Conservation (phyloP, 441 rosid species). For the Geranium incanum region DNA sequence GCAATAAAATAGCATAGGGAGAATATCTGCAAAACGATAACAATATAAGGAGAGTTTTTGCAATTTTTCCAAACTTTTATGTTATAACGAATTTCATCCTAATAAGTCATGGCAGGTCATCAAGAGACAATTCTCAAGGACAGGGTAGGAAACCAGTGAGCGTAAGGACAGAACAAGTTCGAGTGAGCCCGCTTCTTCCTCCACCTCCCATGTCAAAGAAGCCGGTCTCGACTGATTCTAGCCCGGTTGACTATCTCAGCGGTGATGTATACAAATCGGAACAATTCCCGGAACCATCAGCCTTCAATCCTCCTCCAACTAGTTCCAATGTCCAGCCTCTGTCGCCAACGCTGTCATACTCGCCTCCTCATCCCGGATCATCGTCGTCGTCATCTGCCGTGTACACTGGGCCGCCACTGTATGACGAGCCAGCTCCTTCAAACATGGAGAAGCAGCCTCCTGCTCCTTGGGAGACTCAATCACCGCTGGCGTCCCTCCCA, state of each 20-base stretch:
- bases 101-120: conserved; percentile 43
- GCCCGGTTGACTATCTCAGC: conserved; percentile 68
- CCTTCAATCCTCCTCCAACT: conserved; percentile 28
- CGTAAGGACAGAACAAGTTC: conserved; percentile 31
- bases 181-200: conserved; percentile 51
- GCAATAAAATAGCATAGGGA: too few species aligned
- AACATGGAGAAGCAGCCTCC: conserved; percentile 56
- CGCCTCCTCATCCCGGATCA: conserved; percentile 7
- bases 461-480: conserved; percentile 61
- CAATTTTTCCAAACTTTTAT: too few species aligned
- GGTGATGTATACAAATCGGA: conserved; percentile 68
- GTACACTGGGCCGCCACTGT: conserved; percentile 41
- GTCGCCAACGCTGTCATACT: neutral
- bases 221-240: conserved; percentile 45
- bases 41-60: too few species aligned
- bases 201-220: conserved; percentile 79
- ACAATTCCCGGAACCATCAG: conserved; percentile 33
- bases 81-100: too few species aligned
- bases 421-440: conserved; percentile 43
- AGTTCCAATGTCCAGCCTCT: conserved; percentile 18
- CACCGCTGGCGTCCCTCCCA: conserved; percentile 37
- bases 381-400: conserved; percentile 29
- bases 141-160: conserved; percentile 39
- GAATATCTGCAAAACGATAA: too few species aligned
- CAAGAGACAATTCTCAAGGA: conserved; percentile 51